Evolutionary conservation across 1,139 yeast genomes (phyloP), one percentile per base, ranked within the genome.

Genomic region (Debaryomyces udenii): DNA sequence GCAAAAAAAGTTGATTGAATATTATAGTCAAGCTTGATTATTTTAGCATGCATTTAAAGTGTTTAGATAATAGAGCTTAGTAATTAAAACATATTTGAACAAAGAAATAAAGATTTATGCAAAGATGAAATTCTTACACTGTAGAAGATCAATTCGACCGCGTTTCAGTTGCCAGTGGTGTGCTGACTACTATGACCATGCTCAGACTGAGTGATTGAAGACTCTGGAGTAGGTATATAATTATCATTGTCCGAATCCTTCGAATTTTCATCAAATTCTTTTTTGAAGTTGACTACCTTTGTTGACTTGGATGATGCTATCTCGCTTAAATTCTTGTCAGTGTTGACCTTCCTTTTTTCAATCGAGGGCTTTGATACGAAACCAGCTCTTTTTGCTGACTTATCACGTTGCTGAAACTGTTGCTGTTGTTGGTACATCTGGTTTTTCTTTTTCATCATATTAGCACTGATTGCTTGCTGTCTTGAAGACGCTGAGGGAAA

Each of bases 1-100:
- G 0, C 75, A 70, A 41, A 62, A 55, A 40, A 69, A 62, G 41
- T 50, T 72, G 37, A 61, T 71, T 4, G 71, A 68, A 41, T 66
- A 66, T 44, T 70, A 69, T 47, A 64, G 69, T 47, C 55, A 55
- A 17, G 42, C 43, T 15, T 49, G 41, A 40, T 22, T 22, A 28
- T 20, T 20, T 31, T 23, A 27, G 24, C 17, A 24, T 35, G 11
- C 16, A 35, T 35, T 35, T 17, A 28, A 7, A 35, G 18, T 28
- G 26, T 17, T 34, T 26, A 34, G 37, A 17, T 26, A 27, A 37
- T 22, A 35, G 20, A 27, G n/a, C 18, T 27, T 28, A 37, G 16
- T 26, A 32, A 39, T 24, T 40, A 39, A 38, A 39, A 32, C 18
- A 29, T 14, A 31, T 34, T 37, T 31, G 13, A 36, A 32, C 37